Evolutionary conservation across 345 rosid genomes (phyloP).

Genomic region (Salix viminalis): DNA sequence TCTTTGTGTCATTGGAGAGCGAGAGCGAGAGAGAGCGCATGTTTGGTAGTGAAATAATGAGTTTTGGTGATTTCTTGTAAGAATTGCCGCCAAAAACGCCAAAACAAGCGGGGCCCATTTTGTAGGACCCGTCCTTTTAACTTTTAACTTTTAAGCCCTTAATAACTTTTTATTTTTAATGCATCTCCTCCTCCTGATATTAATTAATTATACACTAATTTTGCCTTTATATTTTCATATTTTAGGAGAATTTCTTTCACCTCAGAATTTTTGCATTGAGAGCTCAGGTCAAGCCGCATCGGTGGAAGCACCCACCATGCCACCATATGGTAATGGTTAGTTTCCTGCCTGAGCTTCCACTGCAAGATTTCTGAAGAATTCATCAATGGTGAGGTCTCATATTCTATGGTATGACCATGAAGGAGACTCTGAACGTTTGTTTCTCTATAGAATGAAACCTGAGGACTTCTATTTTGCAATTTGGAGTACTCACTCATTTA

Average conservation of each 20-base stretch:
- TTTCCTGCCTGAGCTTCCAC: background rate
- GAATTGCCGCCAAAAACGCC: conserved; percentile 35
- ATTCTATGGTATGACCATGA: background rate
- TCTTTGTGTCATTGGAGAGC: background rate
- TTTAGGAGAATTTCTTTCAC: background rate
- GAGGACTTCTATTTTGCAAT: no score
- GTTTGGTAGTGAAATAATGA: background rate
- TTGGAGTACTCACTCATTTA: no score
- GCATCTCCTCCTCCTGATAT: background rate
- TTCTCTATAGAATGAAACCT: background rate
- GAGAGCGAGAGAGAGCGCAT: background rate
- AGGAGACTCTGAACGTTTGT: background rate
- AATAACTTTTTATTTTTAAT: background rate
- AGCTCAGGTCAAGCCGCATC: no score
- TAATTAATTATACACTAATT: background rate
- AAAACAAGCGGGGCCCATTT: conserved; percentile 1
- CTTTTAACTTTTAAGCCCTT: background rate
- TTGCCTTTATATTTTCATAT: background rate
- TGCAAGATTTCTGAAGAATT: background rate
- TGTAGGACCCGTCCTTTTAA: background rate
- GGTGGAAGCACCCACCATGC: no score
- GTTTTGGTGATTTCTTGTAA: background rate
- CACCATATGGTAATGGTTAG: no score
- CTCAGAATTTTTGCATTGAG: no score
- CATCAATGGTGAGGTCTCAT: background rate